Evolutionary conservation across 2,329 filamentous ascomycete genomes (phyloP).

Genomic region (Nemania sp.): DNA sequence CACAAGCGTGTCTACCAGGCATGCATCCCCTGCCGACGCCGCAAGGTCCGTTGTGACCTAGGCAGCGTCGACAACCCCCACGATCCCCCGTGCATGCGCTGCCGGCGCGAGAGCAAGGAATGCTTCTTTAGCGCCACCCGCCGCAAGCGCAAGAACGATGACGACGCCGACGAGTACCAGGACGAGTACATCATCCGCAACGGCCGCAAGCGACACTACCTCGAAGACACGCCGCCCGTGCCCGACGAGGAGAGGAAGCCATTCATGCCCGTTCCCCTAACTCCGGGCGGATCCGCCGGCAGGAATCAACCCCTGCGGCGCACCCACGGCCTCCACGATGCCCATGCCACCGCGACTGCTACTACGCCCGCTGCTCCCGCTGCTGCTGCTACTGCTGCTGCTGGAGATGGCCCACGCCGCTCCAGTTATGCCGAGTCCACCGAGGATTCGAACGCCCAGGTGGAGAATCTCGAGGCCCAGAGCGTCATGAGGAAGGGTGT

Average conservation of each 20-base stretch:
- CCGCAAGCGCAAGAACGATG: slow-evolving; percentile 80
- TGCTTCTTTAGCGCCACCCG: slow-evolving; percentile 96
- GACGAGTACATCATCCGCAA: slow-evolving; percentile 74
- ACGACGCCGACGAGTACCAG: slow-evolving; percentile 59
- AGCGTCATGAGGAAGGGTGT: slow-evolving; percentile 71
- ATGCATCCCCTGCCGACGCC: slow-evolving; percentile 63
- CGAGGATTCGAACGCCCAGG: slow-evolving; percentile 62
- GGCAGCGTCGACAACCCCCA: slow-evolving; percentile 88
- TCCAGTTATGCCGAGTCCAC: slow-evolving; percentile 40
- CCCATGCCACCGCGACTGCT: slow-evolving; percentile 27
- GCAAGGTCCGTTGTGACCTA: slow-evolving; percentile 65
- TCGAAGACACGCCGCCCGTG: slow-evolving; percentile 49
- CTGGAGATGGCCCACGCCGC: slow-evolving; percentile 38
- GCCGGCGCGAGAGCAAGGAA: slow-evolving; percentile 91
- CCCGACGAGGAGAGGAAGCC: slow-evolving; percentile 49
- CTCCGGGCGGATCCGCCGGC: slow-evolving; percentile 67
- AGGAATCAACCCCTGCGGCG: slow-evolving; percentile 67
- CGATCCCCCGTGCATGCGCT: slow-evolving; percentile 91
- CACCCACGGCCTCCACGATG: slow-evolving; percentile 49
- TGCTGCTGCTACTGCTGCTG: slow-evolving; percentile 10
- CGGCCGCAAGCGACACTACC: slow-evolving; percentile 68
- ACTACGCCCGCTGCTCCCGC: slow-evolving; percentile 26
- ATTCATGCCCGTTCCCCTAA: slow-evolving; percentile 61
- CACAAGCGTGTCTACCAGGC: slow-evolving; percentile 67
- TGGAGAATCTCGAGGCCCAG: slow-evolving; percentile 68